Base-by-base conservation (phyloP, 2,329 filamentous ascomycete species). In the Microcyclosporella mali region DNA sequence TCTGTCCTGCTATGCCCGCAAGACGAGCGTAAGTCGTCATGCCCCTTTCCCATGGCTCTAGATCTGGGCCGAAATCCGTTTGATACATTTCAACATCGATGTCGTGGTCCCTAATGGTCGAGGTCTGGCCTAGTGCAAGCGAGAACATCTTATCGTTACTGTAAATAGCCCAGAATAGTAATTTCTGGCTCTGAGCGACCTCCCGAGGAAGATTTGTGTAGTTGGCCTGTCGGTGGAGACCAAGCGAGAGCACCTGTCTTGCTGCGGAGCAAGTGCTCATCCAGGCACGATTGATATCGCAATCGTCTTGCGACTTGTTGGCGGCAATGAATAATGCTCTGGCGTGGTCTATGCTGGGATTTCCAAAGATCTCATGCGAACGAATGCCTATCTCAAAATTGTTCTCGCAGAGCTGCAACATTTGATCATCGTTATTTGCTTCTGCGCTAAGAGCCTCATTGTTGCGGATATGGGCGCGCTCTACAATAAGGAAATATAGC, bases 151-250 rank as follows among this genome's bases (percentile, higher is more conserved):
- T 44, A 19, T 45, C 45, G 25, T 45, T 31, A 6, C 17, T 34
- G 14, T 41, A 48, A 2, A 48, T 40, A 8, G 43, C 39, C 45
- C 45, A 48, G 35, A 48, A 48, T 1, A 41, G 33, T n/a, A 29
- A 17, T 12, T 41, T 31, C 4, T 21, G 17, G 16, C 41, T 30
- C 9, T 43, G 33, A 3, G 32, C 37, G 16, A 43, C 39, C 6
- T 29, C 21, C 8, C 18, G 27, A 6, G 45, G n/a, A 16, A 41
- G 16, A 10, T 19, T 21, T 18, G 37, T 30, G 6, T 43, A 31
- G 6, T 32, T 44, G 3, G 40, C 29, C 4, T 34, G 33, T n/a
- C 45, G 41, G 33, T 47, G 40, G 14, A 41, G 17, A 10, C 45
- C 45, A 12, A 47, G 19, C 15, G 37, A 43, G 12, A 47, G 37